Conservation (phyloP, 2,329 filamentous ascomycete genomes). For the Boeremia lycopersici region DNA sequence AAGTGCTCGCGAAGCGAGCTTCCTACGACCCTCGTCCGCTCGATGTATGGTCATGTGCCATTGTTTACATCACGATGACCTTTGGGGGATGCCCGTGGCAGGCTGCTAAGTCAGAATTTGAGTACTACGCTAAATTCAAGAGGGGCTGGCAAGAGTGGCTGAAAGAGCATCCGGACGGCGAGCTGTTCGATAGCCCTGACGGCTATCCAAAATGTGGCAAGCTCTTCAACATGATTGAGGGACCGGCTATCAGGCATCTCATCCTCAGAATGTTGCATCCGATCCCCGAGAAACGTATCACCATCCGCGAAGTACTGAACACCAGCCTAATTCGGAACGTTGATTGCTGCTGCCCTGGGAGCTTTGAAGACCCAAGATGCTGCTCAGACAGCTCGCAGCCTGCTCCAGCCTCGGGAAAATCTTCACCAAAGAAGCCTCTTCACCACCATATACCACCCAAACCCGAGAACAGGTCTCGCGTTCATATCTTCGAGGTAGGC, state of each 20-base stretch:
- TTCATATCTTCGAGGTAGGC: conserved; percentile 50
- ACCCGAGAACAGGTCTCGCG: conserved; percentile 44
- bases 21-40: conserved; percentile 76
- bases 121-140: conserved; percentile 67
- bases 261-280: conserved; percentile 85
- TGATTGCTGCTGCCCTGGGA: conserved; percentile 79
- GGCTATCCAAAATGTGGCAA: conserved; percentile 70
- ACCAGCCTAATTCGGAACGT: conserved; percentile 76
- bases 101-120: conserved; percentile 63
- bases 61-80: conserved; percentile 79
- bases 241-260: conserved; percentile 68
- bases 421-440: conserved; percentile 48
- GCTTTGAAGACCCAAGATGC: conserved; percentile 67
- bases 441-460: conserved; percentile 54
- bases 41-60: conserved; percentile 85
- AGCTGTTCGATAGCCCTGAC: conserved; percentile 58
- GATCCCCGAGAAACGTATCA: conserved; percentile 71
- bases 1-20: conserved; percentile 73
- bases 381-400: conserved; percentile 62
- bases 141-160: conserved; percentile 73
- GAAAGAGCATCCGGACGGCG: conserved; percentile 57
- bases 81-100: conserved; percentile 77
- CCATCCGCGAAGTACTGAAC: conserved; percentile 70
- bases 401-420: conserved; percentile 39
- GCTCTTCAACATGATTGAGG: conserved; percentile 71